A percentile compares a stretch with the other conserved stretches of the same genome.
Conservation (phyloP, 352 stramenopile genomes). For the Nannochloropsis limnetica region DNA sequence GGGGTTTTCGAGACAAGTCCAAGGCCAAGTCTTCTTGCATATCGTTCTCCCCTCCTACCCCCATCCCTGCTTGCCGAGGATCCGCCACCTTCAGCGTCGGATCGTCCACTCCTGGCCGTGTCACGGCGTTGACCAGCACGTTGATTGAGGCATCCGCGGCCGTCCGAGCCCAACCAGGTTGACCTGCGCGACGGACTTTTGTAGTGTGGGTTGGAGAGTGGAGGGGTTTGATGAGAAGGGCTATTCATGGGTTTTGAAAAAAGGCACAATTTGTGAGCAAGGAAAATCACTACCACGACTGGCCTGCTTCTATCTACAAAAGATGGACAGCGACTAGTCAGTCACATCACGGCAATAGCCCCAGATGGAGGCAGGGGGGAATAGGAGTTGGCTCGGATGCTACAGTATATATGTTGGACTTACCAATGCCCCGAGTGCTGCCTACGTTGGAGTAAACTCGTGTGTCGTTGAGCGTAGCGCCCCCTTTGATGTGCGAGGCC, state of each 20-base stretch:
- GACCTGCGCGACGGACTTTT: neutral
- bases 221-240: neutral
- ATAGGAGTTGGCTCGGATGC: neutral
- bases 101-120: conserved; percentile 2
- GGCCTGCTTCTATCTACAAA: neutral
- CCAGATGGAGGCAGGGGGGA: neutral
- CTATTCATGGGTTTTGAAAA: neutral
- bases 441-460: neutral
- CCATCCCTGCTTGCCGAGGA: neutral
- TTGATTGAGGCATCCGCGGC: conserved; percentile 9
- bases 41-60: neutral
- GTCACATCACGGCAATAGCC: neutral
- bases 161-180: conserved; percentile 6
- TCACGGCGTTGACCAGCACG: neutral
- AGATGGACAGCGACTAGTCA: neutral
- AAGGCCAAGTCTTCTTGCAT: conserved; percentile 32
- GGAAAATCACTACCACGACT: neutral
- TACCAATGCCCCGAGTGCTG: neutral
- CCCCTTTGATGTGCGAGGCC: neutral
- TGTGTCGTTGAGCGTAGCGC: neutral
- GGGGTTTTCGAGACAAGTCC: conserved; percentile 2
- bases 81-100: conserved; percentile 31
- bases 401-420: neutral
- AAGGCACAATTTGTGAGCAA: neutral
- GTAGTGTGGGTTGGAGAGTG: neutral